Evolutionary conservation across 1,284 basidiomycete genomes (phyloP), one percentile per base, ranked within the genome.

Genomic region (Waitea zeae): DNA sequence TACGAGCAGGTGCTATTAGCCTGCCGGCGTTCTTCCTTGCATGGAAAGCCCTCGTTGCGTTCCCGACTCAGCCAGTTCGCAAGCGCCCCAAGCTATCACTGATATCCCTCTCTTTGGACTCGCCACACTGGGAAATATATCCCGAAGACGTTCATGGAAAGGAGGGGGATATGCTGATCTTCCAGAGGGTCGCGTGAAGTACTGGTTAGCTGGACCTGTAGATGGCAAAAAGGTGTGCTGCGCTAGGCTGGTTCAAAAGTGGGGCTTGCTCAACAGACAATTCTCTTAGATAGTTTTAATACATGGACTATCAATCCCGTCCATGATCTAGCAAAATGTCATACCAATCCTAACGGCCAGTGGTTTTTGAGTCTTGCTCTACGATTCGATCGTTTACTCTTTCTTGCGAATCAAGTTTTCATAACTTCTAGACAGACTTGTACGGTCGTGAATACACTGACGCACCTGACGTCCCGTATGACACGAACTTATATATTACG

Each of bases 371-470:
- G 70, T 84, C 35, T 59, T 84, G 17, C 58, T 81, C 4, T 84
- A 80, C 43, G 79, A 79, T 78, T 35, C 33, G 49, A n/a, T n/a
- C n/a, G n/a, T n/a, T 44, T 13, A 31, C 26, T 26, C 27, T 24
- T 17, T 17, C 32, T 31, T 18, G 4, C 24, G 7, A n/a, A 26
- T 4, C 14, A 5, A 19, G 30, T 24, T 20, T 30, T 26, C 12
- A n/a, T 17, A 12, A 31, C 17, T 18, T 13, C 26, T 11, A 12
- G 27, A 12, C 41, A 81, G 80, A 84, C 53, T 57, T 84, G 12
- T 83, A 81, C 40, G 81, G 80, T 12, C 64, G 80, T 22, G 81
- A 81, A 6, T 84, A 83, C 50, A 78, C 24, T 9, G 80, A 81
- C 41, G 78, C 78, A 1, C 80, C 77, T 0, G 61, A 69, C 20